A percentile compares a stretch with the other conserved stretches of the same genome.
Evolutionary conservation across 495 filamentous ascomycete species (phyloP).

Genomic region (Aspergillus haitiensis): DNA sequence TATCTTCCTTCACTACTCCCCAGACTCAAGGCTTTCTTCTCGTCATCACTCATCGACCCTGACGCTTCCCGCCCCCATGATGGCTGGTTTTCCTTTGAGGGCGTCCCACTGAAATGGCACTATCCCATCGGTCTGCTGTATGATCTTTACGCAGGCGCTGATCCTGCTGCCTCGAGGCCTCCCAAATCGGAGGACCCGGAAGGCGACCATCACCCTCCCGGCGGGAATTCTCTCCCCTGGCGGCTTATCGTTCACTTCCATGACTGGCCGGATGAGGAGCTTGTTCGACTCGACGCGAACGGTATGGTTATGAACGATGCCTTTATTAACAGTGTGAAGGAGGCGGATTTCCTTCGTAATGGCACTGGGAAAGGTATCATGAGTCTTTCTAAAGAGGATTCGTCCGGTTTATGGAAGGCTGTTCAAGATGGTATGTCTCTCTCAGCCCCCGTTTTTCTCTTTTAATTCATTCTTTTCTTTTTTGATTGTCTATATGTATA

Average conservation of each 20-base stretch:
- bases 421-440: conserved; percentile 70
- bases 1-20: conserved; percentile 75
- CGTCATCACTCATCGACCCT: conserved; percentile 66
- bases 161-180: conserved; percentile 41
- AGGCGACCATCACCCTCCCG: conserved; percentile 13
- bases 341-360: conserved; percentile 90
- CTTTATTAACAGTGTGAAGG: conserved; percentile 92
- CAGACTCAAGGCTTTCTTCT: conserved; percentile 77
- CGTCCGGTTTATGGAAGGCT: conserved; percentile 80
- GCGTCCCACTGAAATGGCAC: conserved; percentile 83
- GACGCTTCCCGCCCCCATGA: conserved; percentile 53
- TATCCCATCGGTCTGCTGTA: conserved; percentile 84
- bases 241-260: conserved; percentile 72
- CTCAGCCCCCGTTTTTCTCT: background rate
- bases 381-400: conserved; percentile 85
- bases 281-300: conserved; percentile 62
- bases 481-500: background rate
- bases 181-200: conserved; percentile 30
- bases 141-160: conserved; percentile 76
- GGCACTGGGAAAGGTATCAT: conserved; percentile 92
- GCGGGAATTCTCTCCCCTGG: conserved; percentile 67
- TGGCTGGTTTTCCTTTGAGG: conserved; percentile 72
- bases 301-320: conserved; percentile 72
- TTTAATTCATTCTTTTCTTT: too few species aligned
- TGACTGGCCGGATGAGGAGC: conserved; percentile 67